Evolutionary conservation across 2,329 filamentous ascomycete genomes (phyloP).

Genomic region (Biscogniauxia marginata): DNA sequence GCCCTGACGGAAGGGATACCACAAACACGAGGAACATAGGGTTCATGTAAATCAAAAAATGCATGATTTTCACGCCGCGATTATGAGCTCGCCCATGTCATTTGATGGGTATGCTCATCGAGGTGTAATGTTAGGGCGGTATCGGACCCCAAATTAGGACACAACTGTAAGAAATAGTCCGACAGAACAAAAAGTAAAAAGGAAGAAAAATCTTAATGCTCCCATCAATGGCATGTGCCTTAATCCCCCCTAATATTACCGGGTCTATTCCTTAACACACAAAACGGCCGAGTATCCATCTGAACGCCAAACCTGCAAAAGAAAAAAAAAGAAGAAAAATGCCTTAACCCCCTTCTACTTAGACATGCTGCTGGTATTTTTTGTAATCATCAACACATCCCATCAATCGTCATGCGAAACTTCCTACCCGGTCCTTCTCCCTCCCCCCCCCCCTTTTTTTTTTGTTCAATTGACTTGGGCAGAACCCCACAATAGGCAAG

Average conservation of each 20-base stretch:
- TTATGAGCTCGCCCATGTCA: conserved; percentile 15
- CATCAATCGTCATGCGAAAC: background rate
- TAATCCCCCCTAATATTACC: conserved; percentile 20
- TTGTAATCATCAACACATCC: background rate
- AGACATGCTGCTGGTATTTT: background rate
- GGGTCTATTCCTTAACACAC: conserved; percentile 13
- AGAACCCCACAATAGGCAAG: too few relatives aligned
- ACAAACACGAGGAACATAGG: conserved; percentile 5
- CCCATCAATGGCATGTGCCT: conserved; percentile 5
- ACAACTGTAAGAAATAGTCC: conserved; percentile 8
- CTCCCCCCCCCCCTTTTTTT: background rate
- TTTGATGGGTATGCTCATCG: conserved; percentile 7
- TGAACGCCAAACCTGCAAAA: conserved; percentile 26
- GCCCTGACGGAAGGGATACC: conserved; percentile 2
- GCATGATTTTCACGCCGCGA: conserved; percentile 23
- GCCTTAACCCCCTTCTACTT: background rate
- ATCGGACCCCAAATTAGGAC: conserved; percentile 7
- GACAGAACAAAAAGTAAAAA: background rate
- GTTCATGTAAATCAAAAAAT: conserved; percentile 26
- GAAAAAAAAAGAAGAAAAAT: conserved; percentile 7
- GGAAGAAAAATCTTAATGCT: too few relatives aligned
- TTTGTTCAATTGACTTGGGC: too few relatives aligned
- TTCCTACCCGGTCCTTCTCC: background rate
- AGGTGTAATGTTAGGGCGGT: conserved; percentile 7
- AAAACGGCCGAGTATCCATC: conserved; percentile 19